Evolutionary conservation across 306 rosid genomes (phyloP).

Genomic region (Quercus robur): DNA sequence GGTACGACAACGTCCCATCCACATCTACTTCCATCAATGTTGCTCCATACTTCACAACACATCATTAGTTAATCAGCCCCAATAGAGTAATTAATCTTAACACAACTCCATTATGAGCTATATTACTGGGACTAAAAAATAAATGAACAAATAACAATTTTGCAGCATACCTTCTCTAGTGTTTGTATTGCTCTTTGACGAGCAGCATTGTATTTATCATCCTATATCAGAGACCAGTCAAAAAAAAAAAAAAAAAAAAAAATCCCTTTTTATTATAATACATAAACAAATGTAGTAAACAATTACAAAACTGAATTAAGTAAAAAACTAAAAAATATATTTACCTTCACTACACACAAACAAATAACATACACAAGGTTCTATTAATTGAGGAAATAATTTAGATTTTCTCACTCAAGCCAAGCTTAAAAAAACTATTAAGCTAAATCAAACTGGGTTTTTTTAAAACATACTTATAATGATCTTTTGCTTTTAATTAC

Average conservation of each 20-base stretch:
- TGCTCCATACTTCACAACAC: conserved; percentile 43
- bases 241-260: background rate
- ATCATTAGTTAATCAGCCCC: background rate
- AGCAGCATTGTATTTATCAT: conserved; percentile 62
- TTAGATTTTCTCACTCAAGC: background rate
- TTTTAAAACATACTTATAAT: background rate
- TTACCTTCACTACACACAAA: background rate
- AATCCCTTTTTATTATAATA: background rate
- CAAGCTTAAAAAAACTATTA: background rate
- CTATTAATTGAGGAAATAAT: background rate
- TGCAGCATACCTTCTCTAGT: conserved; percentile 44
- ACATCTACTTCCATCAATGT: conserved; percentile 44
- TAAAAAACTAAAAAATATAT: background rate
- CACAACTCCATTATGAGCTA: background rate
- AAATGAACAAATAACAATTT: background rate
- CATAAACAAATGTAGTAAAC: background rate
- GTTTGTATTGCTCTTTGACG: conserved; percentile 38
- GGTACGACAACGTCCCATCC: conserved; percentile 46
- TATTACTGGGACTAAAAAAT: background rate
- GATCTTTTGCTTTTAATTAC: background rate
- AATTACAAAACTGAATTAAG: background rate
- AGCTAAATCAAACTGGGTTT: background rate
- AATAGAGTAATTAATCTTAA: background rate
- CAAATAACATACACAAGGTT: background rate
- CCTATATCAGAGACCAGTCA: conserved; percentile 31